Conservation (phyloP, 2,329 filamentous ascomycete genomes). For the Sordariomycetes sp. region DNA sequence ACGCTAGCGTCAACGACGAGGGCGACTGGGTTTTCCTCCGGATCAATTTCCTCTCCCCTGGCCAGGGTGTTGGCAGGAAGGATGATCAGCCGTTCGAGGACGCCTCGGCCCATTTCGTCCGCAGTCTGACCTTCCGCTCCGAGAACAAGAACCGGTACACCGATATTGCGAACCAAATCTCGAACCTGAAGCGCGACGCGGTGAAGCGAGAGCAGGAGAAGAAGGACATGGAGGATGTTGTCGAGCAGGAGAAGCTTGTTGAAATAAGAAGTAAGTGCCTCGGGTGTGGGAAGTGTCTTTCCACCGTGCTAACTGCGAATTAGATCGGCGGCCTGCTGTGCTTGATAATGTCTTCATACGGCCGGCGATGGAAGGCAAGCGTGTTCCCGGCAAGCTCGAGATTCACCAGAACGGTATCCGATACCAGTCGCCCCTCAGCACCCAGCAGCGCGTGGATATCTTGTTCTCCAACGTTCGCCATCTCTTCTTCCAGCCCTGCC, state of each 20-base stretch:
- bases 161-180: slow-evolving; percentile 86
- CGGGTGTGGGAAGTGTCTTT: neutral
- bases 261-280: slow-evolving; percentile 72
- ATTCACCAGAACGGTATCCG: slow-evolving; percentile 99
- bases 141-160: slow-evolving; percentile 80
- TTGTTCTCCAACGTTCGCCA: slow-evolving; percentile 98
- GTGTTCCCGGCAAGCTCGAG: slow-evolving; percentile 88
- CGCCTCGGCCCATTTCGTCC: slow-evolving; percentile 86
- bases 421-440: slow-evolving; percentile 73
- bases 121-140: slow-evolving; percentile 90
- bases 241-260: slow-evolving; percentile 94
- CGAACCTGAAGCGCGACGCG: slow-evolving; percentile 88
- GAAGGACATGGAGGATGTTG: slow-evolving; percentile 98
- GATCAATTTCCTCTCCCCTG: slow-evolving; percentile 95
- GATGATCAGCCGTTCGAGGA: slow-evolving; percentile 98
- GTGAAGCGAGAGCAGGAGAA: slow-evolving; percentile 94
- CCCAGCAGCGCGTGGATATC: slow-evolving; percentile 78
- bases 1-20: slow-evolving; percentile 95
- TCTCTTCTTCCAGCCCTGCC: slow-evolving; percentile 95
- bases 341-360: slow-evolving; percentile 93
- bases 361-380: slow-evolving; percentile 91
- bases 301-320: neutral
- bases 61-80: slow-evolving; percentile 92
- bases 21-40: slow-evolving; percentile 87
- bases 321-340: slow-evolving; percentile 78